Evolutionary conservation across 2,329 filamentous ascomycete species (phyloP), one percentile per base, ranked within the genome.

Genomic region (Sclerotinia borealis): DNA sequence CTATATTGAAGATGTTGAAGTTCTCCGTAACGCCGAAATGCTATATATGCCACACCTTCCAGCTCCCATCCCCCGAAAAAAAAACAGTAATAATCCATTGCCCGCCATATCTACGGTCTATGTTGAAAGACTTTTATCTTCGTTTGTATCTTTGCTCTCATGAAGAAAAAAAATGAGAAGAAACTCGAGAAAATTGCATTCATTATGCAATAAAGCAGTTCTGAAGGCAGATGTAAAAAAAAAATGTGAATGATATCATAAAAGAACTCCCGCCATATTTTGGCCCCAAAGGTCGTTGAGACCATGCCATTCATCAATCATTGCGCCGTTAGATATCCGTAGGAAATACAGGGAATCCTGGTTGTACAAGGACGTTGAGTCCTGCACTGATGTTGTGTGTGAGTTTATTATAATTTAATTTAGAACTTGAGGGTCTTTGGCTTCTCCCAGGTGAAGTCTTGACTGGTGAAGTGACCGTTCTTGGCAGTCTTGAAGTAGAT

Each of bases 401-500:
- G 61, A 61, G 61, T 55, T 67, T 59, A 55, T 54, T 47, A 49
- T 43, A 34, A 27, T 50, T 50, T 67, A 70, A 73, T 78, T 86
- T 96, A 98, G 80, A 91, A 89, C 81, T 90, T 93, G 76, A 99
- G 91, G 72, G 83, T 74, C 91, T 96, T 97, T 76, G 95, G 93
- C 87, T 98, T 86, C 88, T 99, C 95, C 95, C 95, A 99, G 80
- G 83, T 87, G 86, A 99, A 99, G 79, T 79, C 83, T 86, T 96
- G 95, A 90, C 97, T 95, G 80, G 92, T 96, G 81, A 99, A 99
- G 87, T 99, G 95, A 74, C 95, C 95, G 83, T 98, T 98, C 91
- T 97, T 97, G 81, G 95, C 95, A 64, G 95, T 99, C 84, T 93
- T 86, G 85, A 87, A 87, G 89, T 99, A 99, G 84, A 98, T 97